Base-by-base conservation (phyloP, 257 asterid genomes). In the Solanum clarkiae region DNA sequence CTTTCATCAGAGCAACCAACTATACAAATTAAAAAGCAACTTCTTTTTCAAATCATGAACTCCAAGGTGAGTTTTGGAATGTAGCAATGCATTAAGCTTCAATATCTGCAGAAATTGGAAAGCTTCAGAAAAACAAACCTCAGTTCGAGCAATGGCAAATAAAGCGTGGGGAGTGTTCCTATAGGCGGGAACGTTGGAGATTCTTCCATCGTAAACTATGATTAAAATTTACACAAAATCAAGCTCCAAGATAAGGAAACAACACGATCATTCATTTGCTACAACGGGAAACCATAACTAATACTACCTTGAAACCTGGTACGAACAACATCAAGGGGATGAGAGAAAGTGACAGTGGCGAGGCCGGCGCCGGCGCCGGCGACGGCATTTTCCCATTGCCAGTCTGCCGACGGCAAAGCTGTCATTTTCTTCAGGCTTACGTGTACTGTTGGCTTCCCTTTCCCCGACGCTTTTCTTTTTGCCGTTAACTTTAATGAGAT, bases 331-430 rank as follows among this genome's bases (percentile, higher is more conserved):
- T 97, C 98, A 86, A 96, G 96, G 4, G 99, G 98, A 83, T 95
- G 99, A 85, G 97, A 81, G 87, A 93, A 93, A 84, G 93, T 79
- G 90, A 90, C 98, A 60, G 98, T 94, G 87, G 97, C 96, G 51
- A 97, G 90, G 51, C 98, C 98, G 40, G 98, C 97, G 45, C 91
- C 87, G 86, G 98, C 90, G 51, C 98, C 99, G 85, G 99, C 99
- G 56, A 88, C 88, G 88, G 99, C 98, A 89, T 95, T 97, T 91
- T 97, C 98, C 98, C 98, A 95, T 89, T 94, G 98, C 97, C 97
- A 89, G 83, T 88, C 87, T 82, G 89, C 92, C 89, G 92, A 90
- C 94, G 90, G 91, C 90, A 80, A 54, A 84, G 84, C 91, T 90
- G 88, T 82, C 88, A 81, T 54, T 4, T 57, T 85, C 79, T 84